These are phyloP conservation scores for Acacia crassicarpa DNA, from an alignment of 306 rosid genomes.

Conservation along the genomic window DNA sequence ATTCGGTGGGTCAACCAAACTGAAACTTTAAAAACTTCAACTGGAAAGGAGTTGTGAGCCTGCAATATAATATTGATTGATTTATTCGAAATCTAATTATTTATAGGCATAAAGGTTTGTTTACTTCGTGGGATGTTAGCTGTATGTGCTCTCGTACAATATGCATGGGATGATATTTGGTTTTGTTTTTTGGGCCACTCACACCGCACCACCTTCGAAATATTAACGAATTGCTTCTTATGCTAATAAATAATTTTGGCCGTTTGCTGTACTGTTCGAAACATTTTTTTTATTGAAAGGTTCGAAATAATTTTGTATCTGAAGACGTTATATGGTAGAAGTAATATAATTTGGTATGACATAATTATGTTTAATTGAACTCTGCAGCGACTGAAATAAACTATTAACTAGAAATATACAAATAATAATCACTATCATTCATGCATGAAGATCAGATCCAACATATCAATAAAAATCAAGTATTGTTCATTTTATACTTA, in stretches of 20 bases:
- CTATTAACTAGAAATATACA: too few species aligned
- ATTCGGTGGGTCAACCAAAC: conserved; percentile 23
- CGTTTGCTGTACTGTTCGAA: not conserved
- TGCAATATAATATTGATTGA: not conserved
- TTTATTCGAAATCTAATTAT: not conserved
- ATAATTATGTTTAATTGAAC: too few species aligned
- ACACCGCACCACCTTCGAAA: not conserved
- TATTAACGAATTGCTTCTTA: not conserved
- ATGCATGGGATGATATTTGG: not conserved
- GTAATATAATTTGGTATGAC: too few species aligned
- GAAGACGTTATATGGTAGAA: too few species aligned
- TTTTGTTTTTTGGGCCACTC: not conserved
- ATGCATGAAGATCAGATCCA: too few species aligned
- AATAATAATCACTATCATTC: too few species aligned
- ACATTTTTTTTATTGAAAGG: too few species aligned
- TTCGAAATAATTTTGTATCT: too few species aligned
- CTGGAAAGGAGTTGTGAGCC: not conserved
- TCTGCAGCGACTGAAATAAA: too few species aligned
- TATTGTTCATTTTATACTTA: too few species aligned
- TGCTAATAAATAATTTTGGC: not conserved
- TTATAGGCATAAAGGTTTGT: conserved; percentile 15
- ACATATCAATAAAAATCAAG: too few species aligned
- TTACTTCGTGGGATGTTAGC: conserved; percentile 21
- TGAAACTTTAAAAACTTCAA: not conserved
- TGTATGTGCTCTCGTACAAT: not conserved